Evolutionary conservation across 139 green algal genomes (phyloP), one percentile per base, ranked within the genome.

Genomic region (Coelastrella sp.): DNA sequence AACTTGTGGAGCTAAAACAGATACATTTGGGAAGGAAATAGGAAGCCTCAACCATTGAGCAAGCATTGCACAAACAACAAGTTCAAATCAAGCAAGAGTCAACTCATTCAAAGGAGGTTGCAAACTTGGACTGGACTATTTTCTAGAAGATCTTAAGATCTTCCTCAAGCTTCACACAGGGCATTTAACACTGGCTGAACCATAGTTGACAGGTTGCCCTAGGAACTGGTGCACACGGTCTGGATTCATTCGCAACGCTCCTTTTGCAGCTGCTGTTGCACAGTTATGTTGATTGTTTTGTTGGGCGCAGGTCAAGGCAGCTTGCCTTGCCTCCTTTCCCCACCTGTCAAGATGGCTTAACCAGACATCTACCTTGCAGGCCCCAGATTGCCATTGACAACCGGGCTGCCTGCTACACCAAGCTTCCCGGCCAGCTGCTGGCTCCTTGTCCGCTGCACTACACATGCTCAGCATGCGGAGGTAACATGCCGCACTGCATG

Each of bases 391-490:
- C 81, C 81, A 86, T 12, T 15, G 14, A 12, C 81, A 86, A 0
- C 81, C 81, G 11, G 61, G 81, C 81, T 86, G 81, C 81, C 57
- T 74, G 81, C n/a, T 70, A 59, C 81, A 86, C 81, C 81, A 86
- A 11, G 81, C 59, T 8, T 73, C 27, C 9, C 81, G 22, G 22
- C 14, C 7, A 7, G 59, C 11, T 60, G 81, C 59, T 14, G 59
- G 59, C 59, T 74, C 59, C 56, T 74, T 27, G 4, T 9, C 11
- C 10, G n/a, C 59, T 20, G 74, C 65, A 25, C 8, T 57, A 59
- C 81, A 86, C 59, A 75, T 63, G 57, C 24, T 24, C n/a, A 86
- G 59, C 81, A 86, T 73, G 9, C 81, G 81, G 19, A 86, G 61
- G 81, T 86, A 86, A 65, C 81, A 86, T 20, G 59, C 81, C 24